These are phyloP conservation scores for Alternaria sp. DNA, from an alignment of 2,329 filamentous ascomycete species.

Conservation along the genomic window DNA sequence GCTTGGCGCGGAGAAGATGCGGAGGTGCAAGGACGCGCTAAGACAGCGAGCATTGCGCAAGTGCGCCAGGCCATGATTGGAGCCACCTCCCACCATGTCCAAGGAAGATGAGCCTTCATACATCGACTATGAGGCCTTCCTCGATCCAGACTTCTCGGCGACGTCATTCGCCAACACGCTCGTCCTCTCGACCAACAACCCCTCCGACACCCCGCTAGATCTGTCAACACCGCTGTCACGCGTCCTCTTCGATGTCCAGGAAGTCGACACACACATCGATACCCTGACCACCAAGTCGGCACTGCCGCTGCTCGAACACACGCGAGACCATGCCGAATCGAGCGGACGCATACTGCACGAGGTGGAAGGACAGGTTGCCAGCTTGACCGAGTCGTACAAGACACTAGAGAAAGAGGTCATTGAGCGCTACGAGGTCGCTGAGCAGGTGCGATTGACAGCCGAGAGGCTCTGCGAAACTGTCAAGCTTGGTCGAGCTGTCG, in stretches of 20 bases:
- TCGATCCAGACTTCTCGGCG: constrained; percentile 81
- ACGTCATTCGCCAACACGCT: constrained; percentile 85
- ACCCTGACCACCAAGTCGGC: constrained; percentile 84
- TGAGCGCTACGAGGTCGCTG: constrained; percentile 82
- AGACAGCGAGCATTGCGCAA: constrained; percentile 5
- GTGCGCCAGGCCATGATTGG: background rate
- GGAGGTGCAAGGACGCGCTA: constrained; percentile 6
- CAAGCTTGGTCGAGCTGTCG: constrained; percentile 75
- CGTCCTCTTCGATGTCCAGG: constrained; percentile 94
- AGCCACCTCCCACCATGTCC: constrained; percentile 30
- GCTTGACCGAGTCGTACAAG: constrained; percentile 82
- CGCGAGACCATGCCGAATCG: constrained; percentile 73
- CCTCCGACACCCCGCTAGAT: constrained; percentile 86
- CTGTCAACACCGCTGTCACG: constrained; percentile 91
- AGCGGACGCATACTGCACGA: constrained; percentile 75
- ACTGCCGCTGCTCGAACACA: constrained; percentile 78
- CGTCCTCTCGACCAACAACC: constrained; percentile 88
- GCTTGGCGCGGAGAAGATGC: background rate
- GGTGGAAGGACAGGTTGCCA: constrained; percentile 79
- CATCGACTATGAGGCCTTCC: constrained; percentile 93
- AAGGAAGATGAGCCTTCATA: constrained; percentile 71
- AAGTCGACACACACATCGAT: constrained; percentile 96
- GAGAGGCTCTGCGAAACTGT: constrained; percentile 82
- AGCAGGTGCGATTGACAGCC: constrained; percentile 79
- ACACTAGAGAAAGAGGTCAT: constrained; percentile 87